Evolutionary conservation across 129 eudicot genomes (phyloP).

Genomic region (Logfia minima): DNA sequence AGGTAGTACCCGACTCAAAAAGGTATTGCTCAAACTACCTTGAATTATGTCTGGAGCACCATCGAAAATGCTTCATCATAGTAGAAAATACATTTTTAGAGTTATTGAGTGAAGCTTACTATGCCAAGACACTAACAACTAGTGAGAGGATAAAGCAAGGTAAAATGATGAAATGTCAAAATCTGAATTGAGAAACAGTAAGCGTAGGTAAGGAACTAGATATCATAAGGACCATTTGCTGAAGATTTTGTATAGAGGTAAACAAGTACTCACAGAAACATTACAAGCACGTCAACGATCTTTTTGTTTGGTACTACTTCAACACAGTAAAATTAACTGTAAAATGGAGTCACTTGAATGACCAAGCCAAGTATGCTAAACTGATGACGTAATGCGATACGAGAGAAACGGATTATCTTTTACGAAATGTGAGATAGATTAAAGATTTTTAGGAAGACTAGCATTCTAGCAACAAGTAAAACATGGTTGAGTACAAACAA

Average conservation of each 20-base stretch:
- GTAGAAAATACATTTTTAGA: too few species aligned
- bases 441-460: background rate
- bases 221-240: background rate
- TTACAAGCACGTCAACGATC: background rate
- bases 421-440: background rate
- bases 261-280: background rate
- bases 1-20: too few species aligned
- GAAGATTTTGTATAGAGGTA: background rate
- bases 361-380: constrained; percentile 1
- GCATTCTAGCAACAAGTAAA: background rate
- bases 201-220: too few species aligned
- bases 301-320: background rate
- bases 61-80: too few species aligned
- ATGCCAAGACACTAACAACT: too few species aligned
- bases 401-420: background rate
- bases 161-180: too few species aligned
- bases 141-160: too few species aligned
- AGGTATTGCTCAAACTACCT: too few species aligned
- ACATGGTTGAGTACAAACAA: background rate
- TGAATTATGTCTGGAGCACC: too few species aligned
- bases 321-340: background rate
- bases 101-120: too few species aligned
- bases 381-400: background rate
- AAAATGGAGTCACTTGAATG: background rate
- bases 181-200: too few species aligned